Evolutionary conservation across 345 rosid genomes (phyloP), one percentile per base, ranked within the genome.

Genomic region (Trapa incisa): DNA sequence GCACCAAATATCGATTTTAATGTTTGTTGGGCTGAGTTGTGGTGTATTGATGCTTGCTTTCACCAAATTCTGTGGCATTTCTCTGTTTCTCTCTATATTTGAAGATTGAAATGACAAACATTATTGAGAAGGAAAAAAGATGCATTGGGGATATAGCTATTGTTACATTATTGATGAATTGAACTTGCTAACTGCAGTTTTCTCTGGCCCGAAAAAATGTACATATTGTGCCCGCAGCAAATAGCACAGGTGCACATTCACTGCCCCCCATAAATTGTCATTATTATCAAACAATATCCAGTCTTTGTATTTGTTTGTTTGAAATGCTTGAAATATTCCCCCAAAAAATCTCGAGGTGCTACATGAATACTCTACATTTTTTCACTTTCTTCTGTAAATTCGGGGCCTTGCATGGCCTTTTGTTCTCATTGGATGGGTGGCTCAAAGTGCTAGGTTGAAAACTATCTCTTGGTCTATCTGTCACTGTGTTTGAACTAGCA

Each of bases 351-450:
- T 16, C 2, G 4, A 16, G 17, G 56, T 50, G 56, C 56, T 50
- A 1, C 3, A 15, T 50, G 22, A 50, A 50, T 17, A 2, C 56
- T 50, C 16, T 50, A 50, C 22, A 50, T 57, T n/a, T 67, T 37
- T 36, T 4, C 47, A 47, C 52, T 22, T 43, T 65, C 9, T 35
- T 76, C 71, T 64, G 57, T 78, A 90, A 96, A 94, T 90, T 75
- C 85, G 96, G 72, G 95, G 96, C 67, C 80, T 86, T 38, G 99
- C 99, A 57, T 94, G 96, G 95, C 99, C 97, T 52, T 96, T 94
- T 35, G 70, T 87, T 78, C 89, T 90, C 54, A 79, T 84, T 70
- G 96, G 97, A 65, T 85, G 89, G 95, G 95, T 91, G 71, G 89
- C 97, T 78, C 95, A 90, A 77, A 88, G 97, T 79, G 98, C 98